These are phyloP conservation scores for Dentipellis sp. DNA, from an alignment of 768 basidiomycete genomes.

Conservation along the genomic window DNA sequence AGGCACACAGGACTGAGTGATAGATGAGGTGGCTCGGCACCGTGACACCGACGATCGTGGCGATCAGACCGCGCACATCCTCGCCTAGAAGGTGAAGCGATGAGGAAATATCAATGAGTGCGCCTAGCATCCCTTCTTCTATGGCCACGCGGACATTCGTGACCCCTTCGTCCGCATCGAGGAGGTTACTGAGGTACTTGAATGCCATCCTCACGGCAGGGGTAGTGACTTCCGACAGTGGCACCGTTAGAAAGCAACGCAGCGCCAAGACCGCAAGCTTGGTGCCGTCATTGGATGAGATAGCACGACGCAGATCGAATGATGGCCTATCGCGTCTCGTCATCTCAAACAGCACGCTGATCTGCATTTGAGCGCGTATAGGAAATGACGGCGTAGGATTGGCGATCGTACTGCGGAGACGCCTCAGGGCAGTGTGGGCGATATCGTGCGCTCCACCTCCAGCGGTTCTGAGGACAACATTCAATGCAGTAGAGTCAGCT, in stretches of 20 bases:
- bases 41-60: neutral
- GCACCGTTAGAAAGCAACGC: slow-evolving; percentile 18
- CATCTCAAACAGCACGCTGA: slow-evolving; percentile 25
- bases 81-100: slow-evolving; percentile 21
- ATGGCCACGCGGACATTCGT: slow-evolving; percentile 27
- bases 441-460: slow-evolving; percentile 22
- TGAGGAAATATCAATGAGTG: slow-evolving; percentile 21
- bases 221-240: slow-evolving; percentile 12
- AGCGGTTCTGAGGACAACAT: slow-evolving; percentile 21
- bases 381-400: slow-evolving; percentile 10
- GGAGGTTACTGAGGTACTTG: slow-evolving; percentile 25
- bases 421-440: slow-evolving; percentile 21
- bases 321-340: slow-evolving; percentile 16
- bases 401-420: slow-evolving; percentile 18
- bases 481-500: slow-evolving; percentile 14
- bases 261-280: slow-evolving; percentile 20
- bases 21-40: neutral
- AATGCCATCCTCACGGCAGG: slow-evolving; percentile 21
- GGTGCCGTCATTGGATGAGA: slow-evolving; percentile 24
- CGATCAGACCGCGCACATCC: slow-evolving; percentile 18
- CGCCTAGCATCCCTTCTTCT: slow-evolving; percentile 23
- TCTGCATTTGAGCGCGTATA: slow-evolving; percentile 15
- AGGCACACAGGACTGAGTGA: neutral
- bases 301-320: slow-evolving; percentile 21
- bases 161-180: slow-evolving; percentile 29